Evolutionary conservation across 129 eudicot genomes (phyloP).

Genomic region (Pittosporum tobira): DNA sequence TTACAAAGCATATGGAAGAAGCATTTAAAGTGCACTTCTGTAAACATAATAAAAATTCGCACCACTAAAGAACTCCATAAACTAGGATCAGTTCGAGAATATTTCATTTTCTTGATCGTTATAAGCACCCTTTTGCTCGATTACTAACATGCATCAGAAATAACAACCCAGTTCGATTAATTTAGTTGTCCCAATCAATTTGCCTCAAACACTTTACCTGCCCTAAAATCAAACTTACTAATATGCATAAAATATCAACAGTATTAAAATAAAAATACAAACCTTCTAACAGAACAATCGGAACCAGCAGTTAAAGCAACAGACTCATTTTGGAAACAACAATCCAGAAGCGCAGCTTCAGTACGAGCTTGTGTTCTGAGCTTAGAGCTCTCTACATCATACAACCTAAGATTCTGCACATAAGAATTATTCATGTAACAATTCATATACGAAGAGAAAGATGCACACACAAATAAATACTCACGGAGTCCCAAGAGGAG

Average conservation of each 20-base stretch:
- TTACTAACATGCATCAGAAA: neutral
- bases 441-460: neutral
- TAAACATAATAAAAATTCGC: no score
- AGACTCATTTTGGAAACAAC: constrained; percentile 65
- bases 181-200: neutral
- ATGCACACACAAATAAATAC: constrained; percentile 6
- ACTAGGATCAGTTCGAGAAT: neutral
- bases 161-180: neutral
- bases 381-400: constrained; percentile 48
- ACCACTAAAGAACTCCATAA: no score
- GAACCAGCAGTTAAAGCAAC: constrained; percentile 49
- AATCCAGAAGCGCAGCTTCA: constrained; percentile 68
- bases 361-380: constrained; percentile 41
- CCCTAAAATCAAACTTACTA: neutral
- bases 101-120: no score
- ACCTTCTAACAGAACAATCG: constrained; percentile 68
- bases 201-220: neutral
- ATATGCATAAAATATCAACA: neutral
- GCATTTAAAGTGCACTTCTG: neutral
- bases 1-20: neutral
- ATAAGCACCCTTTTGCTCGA: neutral
- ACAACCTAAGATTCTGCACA: constrained; percentile 61
- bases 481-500: constrained; percentile 94
- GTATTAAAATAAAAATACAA: neutral
- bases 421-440: neutral